phyloP scores from a whole-genome alignment of 2,329 filamentous ascomycete species.

The Diaporthe eres region DNA sequence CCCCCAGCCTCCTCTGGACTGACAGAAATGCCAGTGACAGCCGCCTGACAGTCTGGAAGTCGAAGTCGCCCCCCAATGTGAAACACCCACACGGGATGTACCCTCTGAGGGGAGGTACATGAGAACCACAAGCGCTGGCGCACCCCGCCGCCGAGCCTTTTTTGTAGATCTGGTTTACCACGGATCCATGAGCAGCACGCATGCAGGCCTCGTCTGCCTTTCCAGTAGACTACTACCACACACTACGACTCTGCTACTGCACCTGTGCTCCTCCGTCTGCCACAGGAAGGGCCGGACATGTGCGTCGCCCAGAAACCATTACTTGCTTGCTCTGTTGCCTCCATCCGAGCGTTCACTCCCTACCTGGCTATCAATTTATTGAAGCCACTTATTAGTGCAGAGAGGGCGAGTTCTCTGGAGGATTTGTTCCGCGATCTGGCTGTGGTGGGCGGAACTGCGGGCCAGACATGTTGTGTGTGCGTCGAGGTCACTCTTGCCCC shows the following conservation, averaged over 20 bases:
- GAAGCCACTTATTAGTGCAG: neutral
- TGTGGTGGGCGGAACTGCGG: constrained; percentile 11
- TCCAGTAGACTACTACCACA: constrained; percentile 6
- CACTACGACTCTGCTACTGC: constrained; percentile 9
- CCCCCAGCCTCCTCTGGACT: neutral
- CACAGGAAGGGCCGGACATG: neutral
- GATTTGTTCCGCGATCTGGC: constrained; percentile 12
- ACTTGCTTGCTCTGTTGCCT: neutral
- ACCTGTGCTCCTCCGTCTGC: neutral
- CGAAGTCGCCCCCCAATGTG: neutral
- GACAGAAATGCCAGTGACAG: constrained; percentile 1
- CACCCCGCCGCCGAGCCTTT: constrained; percentile 3
- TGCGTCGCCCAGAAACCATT: neutral
- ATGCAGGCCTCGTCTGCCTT: constrained; percentile 7
- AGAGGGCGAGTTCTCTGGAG: neutral
- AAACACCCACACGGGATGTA: constrained; percentile 25
- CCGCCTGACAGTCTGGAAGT: constrained; percentile 1
- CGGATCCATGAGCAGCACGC: neutral
- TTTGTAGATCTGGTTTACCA: constrained; percentile 11
- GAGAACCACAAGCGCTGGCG: neutral
- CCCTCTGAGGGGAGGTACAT: constrained; percentile 36
- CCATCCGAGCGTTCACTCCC: neutral
- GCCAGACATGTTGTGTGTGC: neutral
- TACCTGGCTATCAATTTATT: neutral
- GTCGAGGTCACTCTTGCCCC: neutral